Conservation (phyloP, 1,284 basidiomycete species). For the Cystobasidium pallidum region DNA sequence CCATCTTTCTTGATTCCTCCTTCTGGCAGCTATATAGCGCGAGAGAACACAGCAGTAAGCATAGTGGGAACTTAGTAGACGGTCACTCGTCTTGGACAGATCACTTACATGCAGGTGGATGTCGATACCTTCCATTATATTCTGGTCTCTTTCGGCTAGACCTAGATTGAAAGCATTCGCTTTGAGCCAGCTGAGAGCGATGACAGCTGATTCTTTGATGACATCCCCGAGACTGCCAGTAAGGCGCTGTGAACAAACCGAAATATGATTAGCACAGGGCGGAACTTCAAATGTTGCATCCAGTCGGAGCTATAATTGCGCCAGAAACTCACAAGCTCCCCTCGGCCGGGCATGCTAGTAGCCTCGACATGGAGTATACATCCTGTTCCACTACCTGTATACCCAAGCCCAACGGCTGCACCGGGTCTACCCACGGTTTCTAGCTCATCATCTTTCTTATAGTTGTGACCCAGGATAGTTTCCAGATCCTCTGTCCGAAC, state of each 20-base stretch:
- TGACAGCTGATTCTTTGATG: slow-evolving; percentile 83
- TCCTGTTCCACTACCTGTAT: slow-evolving; percentile 83
- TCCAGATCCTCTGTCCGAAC: slow-evolving; percentile 78
- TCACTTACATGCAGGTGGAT: slow-evolving; percentile 69
- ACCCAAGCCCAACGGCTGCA: slow-evolving; percentile 81
- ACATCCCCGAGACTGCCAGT: slow-evolving; percentile 61
- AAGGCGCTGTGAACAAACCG: slow-evolving; percentile 22
- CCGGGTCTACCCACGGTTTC: slow-evolving; percentile 62
- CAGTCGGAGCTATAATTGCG: too few relatives aligned
- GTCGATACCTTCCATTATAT: slow-evolving; percentile 76
- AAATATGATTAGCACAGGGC: too few relatives aligned
- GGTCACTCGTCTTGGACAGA: not conserved
- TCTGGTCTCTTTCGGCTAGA: slow-evolving; percentile 69
- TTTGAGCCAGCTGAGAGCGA: slow-evolving; percentile 72
- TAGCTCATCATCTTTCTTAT: slow-evolving; percentile 77
- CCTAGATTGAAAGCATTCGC: slow-evolving; percentile 77
- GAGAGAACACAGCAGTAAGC: not conserved
- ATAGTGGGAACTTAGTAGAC: not conserved
- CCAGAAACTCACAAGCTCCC: slow-evolving; percentile 64
- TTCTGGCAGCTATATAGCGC: slow-evolving; percentile 51
- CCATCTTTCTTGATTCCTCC: slow-evolving; percentile 90
- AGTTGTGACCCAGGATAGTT: slow-evolving; percentile 76
- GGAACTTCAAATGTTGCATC: too few relatives aligned
- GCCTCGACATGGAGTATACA: slow-evolving; percentile 82
- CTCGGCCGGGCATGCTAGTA: slow-evolving; percentile 70